Conservation (phyloP, 768 basidiomycete species). For the Tylopilus subfusipes region DNA sequence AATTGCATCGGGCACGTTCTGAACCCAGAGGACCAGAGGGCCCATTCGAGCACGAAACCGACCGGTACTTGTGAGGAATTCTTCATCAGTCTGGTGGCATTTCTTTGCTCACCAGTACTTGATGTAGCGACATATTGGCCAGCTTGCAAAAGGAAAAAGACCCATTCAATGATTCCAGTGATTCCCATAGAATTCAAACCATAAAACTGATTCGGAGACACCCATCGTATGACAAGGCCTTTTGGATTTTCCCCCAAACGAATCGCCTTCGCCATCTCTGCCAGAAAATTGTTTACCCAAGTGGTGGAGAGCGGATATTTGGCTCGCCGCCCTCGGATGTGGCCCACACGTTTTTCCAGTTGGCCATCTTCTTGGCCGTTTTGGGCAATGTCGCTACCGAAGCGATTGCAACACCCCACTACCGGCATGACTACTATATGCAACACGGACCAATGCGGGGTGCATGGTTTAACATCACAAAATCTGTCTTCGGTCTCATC, state of each 20-base stretch:
- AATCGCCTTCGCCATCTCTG: conserved; percentile 69
- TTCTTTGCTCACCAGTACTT: conserved; percentile 2
- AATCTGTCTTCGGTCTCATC: conserved; percentile 63
- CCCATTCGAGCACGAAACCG: conserved; percentile 56
- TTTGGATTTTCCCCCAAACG: conserved; percentile 86
- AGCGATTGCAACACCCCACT: conserved; percentile 76
- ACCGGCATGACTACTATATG: conserved; percentile 69
- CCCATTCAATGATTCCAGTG: conserved; percentile 50
- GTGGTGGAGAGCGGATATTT: conserved; percentile 82
- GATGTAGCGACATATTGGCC: conserved; percentile 61
- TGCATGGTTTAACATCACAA: conserved; percentile 87
- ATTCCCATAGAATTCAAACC: conserved; percentile 65
- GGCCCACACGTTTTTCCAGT: conserved; percentile 69
- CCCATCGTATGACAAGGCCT: conserved; percentile 84
- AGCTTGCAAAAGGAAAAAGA: conserved; percentile 50
- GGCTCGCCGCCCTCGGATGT: conserved; percentile 67
- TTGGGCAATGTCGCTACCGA: conserved; percentile 81
- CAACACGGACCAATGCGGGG: conserved; percentile 56
- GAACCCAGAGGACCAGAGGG: conserved; percentile 31
- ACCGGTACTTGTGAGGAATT: conserved; percentile 63
- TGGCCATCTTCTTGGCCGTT: conserved; percentile 69
- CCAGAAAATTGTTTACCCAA: conserved; percentile 79
- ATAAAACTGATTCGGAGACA: conserved; percentile 87
- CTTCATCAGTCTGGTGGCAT: not conserved
- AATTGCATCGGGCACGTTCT: conserved; percentile 40